Conservation (phyloP, 169 alveolate species). For the Babesia sp. region DNA sequence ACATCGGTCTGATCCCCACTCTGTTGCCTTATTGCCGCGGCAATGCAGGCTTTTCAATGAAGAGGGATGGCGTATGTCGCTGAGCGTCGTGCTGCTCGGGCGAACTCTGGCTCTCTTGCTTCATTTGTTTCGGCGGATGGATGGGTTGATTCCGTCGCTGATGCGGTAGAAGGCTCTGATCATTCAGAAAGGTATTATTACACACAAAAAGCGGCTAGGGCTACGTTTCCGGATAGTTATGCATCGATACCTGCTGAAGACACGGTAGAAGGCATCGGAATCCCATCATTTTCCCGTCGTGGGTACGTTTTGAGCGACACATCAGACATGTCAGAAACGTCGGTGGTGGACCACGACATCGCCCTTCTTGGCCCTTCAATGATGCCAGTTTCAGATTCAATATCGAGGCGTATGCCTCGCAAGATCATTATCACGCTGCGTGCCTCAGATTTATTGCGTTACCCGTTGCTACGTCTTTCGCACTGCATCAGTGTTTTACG, state of each 20-base stretch:
- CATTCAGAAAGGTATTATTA: not conserved
- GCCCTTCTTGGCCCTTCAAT: not conserved
- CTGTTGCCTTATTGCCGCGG: not conserved
- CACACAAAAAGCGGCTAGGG: not conserved
- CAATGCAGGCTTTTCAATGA: not conserved
- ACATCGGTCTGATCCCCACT: conserved; percentile 7
- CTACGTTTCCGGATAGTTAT: not conserved
- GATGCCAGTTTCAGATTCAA: not conserved
- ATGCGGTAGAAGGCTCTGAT: not conserved
- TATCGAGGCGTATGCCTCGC: not conserved
- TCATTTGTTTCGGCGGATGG: not conserved
- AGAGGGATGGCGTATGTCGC: not conserved
- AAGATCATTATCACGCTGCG: conserved; percentile 58
- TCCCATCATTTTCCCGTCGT: not conserved
- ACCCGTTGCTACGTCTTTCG: conserved; percentile 46
- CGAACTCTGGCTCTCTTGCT: not conserved
- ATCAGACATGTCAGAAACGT: conserved; percentile 16
- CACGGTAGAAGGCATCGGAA: not conserved
- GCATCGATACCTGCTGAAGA: conserved; percentile 1
- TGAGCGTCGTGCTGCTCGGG: not conserved
- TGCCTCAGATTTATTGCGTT: conserved; percentile 21
- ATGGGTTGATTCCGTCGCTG: not conserved
- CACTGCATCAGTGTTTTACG: conserved; percentile 32
- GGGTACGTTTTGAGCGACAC: not conserved
- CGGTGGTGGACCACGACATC: conserved; percentile 25